Evolutionary conservation across 108 stramenopile species (phyloP).

Genomic region (Fistulifera pelliculosa): DNA sequence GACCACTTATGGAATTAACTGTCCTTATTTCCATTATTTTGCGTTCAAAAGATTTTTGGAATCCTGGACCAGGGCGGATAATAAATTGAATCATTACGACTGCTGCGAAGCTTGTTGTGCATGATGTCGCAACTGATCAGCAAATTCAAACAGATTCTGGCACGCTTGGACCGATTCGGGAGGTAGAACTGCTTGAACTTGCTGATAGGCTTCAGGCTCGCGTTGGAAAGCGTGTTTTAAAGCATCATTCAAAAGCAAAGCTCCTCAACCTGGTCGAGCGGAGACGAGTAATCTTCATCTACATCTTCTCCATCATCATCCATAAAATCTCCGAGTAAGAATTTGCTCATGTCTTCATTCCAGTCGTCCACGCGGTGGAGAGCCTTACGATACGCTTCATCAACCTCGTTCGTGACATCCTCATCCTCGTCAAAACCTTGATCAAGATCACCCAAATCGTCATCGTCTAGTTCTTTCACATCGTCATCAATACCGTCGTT

Average conservation of each 20-base stretch:
- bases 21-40: too few relatives aligned
- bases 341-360: constrained; percentile 74
- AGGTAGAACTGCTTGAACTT: constrained; percentile 64
- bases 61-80: too few relatives aligned
- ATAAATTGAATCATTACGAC: neutral
- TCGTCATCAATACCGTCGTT: constrained; percentile 33
- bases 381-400: constrained; percentile 76
- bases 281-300: constrained; percentile 79
- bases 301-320: constrained; percentile 74
- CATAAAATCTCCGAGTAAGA: constrained; percentile 77
- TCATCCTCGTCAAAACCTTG: constrained; percentile 80
- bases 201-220: constrained; percentile 79
- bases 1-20: too few relatives aligned
- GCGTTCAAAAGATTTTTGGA: too few relatives aligned
- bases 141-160: constrained; percentile 64
- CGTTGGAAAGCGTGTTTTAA: constrained; percentile 60
- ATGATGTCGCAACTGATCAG: constrained; percentile 42
- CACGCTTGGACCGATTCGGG: constrained; percentile 48
- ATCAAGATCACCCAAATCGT: constrained; percentile 44
- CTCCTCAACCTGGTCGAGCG: constrained; percentile 72
- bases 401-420: constrained; percentile 73
- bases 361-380: constrained; percentile 59
- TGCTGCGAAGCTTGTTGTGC: constrained; percentile 22
- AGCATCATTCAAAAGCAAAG: constrained; percentile 65
- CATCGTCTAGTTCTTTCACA: constrained; percentile 31